Evolutionary conservation across 768 basidiomycete genomes (phyloP).

Genomic region (Udeniomyces megalosporus): DNA sequence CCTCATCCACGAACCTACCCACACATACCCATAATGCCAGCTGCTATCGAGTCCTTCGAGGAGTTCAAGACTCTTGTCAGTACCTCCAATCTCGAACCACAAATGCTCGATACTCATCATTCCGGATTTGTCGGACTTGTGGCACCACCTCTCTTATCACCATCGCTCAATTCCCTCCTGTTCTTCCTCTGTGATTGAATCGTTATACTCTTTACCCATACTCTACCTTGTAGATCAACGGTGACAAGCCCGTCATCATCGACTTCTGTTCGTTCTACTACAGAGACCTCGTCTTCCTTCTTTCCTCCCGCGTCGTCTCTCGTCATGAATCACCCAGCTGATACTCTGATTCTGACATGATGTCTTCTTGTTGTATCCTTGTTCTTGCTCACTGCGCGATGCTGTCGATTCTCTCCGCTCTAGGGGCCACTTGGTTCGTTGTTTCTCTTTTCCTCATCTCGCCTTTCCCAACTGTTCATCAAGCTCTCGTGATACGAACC

Average conservation of each 20-base stretch:
- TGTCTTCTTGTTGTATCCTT: no score
- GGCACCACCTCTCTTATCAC: background rate
- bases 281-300: no score
- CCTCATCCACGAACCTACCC: no score
- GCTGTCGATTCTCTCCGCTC: background rate
- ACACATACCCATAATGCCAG: background rate
- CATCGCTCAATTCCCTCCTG: background rate
- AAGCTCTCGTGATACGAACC: no score
- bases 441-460: background rate
- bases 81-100: background rate
- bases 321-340: no score
- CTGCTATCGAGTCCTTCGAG: constrained; percentile 14
- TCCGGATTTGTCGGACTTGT: background rate
- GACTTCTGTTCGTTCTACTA: constrained; percentile 6
- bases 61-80: constrained; percentile 14
- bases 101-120: no score
- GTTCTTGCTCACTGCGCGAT: background rate
- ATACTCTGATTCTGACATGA: no score
- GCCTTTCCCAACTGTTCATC: no score
- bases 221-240: no score
- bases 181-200: background rate
- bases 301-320: no score
- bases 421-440: constrained; percentile 14
- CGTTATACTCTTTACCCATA: no score
- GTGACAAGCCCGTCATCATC: constrained; percentile 11